A percentile compares a stretch with the other conserved stretches of the same genome.
Conservation (phyloP, 2,329 filamentous ascomycete species). For the Rutstroemia sp. region DNA sequence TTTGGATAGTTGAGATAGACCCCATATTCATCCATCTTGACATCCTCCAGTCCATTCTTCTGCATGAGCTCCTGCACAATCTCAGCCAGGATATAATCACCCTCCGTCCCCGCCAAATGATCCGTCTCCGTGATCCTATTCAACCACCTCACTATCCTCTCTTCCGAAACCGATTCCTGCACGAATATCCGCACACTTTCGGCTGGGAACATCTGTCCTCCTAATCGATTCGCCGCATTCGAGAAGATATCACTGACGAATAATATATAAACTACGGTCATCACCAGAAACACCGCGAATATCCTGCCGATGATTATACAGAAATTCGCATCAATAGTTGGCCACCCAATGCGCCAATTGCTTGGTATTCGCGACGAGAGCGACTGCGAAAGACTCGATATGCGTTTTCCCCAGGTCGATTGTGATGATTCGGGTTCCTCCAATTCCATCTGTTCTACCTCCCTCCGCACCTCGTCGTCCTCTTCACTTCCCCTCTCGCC, state of each 20-base stretch:
- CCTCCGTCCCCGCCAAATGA: slow-evolving; percentile 90
- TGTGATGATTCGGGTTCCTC: slow-evolving; percentile 53
- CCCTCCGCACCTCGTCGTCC: slow-evolving; percentile 61
- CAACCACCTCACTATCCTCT: slow-evolving; percentile 64
- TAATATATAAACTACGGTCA: slow-evolving; percentile 73
- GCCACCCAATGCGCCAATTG: slow-evolving; percentile 24
- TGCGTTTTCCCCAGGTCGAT: slow-evolving; percentile 30
- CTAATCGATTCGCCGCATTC: slow-evolving; percentile 52
- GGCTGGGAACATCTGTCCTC: slow-evolving; percentile 70
- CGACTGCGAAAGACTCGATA: slow-evolving; percentile 28
- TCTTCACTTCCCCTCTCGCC: slow-evolving; percentile 38
- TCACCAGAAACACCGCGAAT: slow-evolving; percentile 66
- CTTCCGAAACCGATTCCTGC: slow-evolving; percentile 63
- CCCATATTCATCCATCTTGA: slow-evolving; percentile 69
- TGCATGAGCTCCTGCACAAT: slow-evolving; percentile 76
- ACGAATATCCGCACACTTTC: slow-evolving; percentile 73
- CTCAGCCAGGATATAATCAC: slow-evolving; percentile 77
- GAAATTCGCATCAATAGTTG: slow-evolving; percentile 30
- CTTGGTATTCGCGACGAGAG: slow-evolving; percentile 28
- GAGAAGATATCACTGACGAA: slow-evolving; percentile 81
- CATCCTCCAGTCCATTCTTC: slow-evolving; percentile 64
- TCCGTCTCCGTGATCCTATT: slow-evolving; percentile 75
- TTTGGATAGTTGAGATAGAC: slow-evolving; percentile 92
- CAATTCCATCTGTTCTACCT: slow-evolving; percentile 86
- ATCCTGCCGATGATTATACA: slow-evolving; percentile 64